Percentiles rank a stretch among this genome's conserved stretches.
Evolutionary conservation across 495 filamentous ascomycete species (phyloP).

Genomic region (Penicillium coffeae): DNA sequence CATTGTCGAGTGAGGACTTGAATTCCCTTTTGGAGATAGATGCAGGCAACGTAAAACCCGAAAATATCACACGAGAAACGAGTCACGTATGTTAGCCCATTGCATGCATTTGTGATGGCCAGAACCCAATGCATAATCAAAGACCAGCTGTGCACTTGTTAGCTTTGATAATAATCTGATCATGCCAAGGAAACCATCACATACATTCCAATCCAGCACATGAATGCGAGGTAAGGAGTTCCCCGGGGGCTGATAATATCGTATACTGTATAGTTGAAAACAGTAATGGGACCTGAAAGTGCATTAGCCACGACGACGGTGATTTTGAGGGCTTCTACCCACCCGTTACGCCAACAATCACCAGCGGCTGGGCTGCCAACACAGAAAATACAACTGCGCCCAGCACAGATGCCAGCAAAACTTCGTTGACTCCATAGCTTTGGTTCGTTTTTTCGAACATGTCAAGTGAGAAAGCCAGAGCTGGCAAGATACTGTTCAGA

Average conservation of each 20-base stretch:
- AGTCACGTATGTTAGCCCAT: constrained; percentile 75
- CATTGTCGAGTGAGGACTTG: constrained; percentile 69
- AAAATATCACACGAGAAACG: constrained; percentile 85
- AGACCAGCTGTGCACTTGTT: constrained; percentile 56
- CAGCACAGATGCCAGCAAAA: constrained; percentile 72
- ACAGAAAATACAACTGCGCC: constrained; percentile 74
- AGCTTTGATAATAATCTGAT: neutral
- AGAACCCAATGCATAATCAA: constrained; percentile 76
- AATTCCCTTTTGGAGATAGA: constrained; percentile 81
- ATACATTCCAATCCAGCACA: constrained; percentile 79
- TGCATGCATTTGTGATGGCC: constrained; percentile 75
- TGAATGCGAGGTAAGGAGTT: constrained; percentile 73
- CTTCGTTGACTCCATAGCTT: constrained; percentile 82
- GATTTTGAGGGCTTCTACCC: constrained; percentile 7
- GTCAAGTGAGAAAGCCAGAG: constrained; percentile 78
- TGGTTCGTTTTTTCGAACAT: constrained; percentile 80
- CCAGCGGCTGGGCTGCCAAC: constrained; percentile 72
- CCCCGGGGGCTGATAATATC: constrained; percentile 70
- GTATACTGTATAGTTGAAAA: constrained; percentile 86
- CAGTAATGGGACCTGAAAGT: constrained; percentile 71
- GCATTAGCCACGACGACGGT: constrained; percentile 1
- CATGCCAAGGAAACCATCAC: constrained; percentile 13
- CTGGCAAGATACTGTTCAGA: constrained; percentile 65
- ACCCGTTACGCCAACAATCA: constrained; percentile 89
- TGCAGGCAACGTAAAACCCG: constrained; percentile 83